Evolutionary conservation across 2,329 filamentous ascomycete species (phyloP), one percentile per base, ranked within the genome.

Genomic region (Aspergillus pseudotamarii): DNA sequence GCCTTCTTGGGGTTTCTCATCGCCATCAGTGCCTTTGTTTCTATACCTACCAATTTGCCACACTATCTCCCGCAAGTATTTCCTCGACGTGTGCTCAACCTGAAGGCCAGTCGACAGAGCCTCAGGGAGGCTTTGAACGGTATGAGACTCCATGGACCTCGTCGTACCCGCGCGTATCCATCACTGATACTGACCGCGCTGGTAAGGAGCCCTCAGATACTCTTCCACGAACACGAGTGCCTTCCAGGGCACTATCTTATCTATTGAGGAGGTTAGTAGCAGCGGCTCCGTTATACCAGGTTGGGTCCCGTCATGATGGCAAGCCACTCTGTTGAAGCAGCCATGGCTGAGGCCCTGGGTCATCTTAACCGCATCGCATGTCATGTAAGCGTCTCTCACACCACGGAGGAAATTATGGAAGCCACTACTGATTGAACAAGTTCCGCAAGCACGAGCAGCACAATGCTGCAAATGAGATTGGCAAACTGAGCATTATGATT

Each of bases 401-500:
- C 8, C 19, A 46, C 50, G 16, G n/a, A 12, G 16, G 6, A 58
- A 50, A 38, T 14, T 16, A 55, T 26, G n/a, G 32, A 36, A 16
- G 38, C 30, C 48, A 32, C 5, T 50, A 10, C 32, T 55, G 26
- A 62, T 43, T 12, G 51, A 45, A 38, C 46, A 56, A 78, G 76
- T 69, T 79, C 58, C 73, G 73, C 43, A 63, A 65, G 51, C 66
- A 74, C 61, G 68, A 70, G 30, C 70, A 72, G 66, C 67, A 72
- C 53, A 65, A 72, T 21, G 67, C 72, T 55, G 75, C 76, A 34
- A 78, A 79, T 64, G 69, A 72, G 34, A 72, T 79, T 54, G 75
- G 74, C 50, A 75, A 74, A 48, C 66, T 74, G 58, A 72, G 72
- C 61, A 67, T 76, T 54, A 68, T 71, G 60, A 75, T 79, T 36